Evolutionary conservation across 305 asterid species (phyloP).

Genomic region (Fraxinus latifolia): DNA sequence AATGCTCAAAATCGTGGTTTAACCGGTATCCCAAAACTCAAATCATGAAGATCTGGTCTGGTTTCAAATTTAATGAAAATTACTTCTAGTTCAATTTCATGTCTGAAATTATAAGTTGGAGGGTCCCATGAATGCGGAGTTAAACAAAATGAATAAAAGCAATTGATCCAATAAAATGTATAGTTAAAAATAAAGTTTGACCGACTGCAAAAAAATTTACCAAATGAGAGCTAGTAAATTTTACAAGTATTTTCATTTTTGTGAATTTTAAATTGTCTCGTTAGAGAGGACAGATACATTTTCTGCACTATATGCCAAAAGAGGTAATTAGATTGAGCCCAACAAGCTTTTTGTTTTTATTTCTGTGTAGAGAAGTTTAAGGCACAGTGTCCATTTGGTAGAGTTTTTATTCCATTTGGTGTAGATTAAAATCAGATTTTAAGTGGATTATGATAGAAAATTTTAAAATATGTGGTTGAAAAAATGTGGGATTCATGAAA

Average conservation of each 20-base stretch:
- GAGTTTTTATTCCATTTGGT: too few relatives aligned
- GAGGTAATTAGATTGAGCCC: not conserved
- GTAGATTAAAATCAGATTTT: too few relatives aligned
- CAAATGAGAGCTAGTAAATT: not conserved
- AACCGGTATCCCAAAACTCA: not conserved
- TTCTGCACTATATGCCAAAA: not conserved
- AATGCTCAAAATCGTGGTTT: not conserved
- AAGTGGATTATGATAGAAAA: too few relatives aligned
- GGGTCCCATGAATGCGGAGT: too few relatives aligned
- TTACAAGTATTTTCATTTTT: not conserved
- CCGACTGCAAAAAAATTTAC: not conserved
- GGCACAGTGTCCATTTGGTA: not conserved
- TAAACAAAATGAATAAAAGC: not conserved
- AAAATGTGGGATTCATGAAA: too few relatives aligned
- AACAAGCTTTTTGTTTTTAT: not conserved
- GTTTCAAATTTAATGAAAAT: not conserved
- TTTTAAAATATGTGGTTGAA: too few relatives aligned
- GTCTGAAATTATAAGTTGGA: too few relatives aligned
- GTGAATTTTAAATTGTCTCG: not conserved
- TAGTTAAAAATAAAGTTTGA: too few relatives aligned
- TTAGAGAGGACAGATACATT: not conserved
- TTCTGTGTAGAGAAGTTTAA: not conserved
- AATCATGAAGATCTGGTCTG: not conserved
- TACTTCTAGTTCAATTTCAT: not conserved
- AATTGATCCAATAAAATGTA: not conserved